Evolutionary conservation across 2,329 filamentous ascomycete genomes (phyloP).

Genomic region (Aureobasidium sp.): DNA sequence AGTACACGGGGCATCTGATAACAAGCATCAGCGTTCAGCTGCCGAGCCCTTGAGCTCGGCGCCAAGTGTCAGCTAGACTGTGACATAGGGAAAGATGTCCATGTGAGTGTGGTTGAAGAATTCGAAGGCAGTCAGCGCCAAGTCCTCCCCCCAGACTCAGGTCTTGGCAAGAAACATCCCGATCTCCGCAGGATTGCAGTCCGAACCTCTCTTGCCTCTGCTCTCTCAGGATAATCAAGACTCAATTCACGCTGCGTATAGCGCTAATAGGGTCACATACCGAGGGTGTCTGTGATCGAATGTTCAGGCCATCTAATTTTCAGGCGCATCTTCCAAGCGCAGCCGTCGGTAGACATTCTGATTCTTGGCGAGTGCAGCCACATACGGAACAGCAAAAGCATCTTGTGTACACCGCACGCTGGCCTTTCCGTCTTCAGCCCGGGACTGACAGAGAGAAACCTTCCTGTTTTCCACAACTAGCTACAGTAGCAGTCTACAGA

Average conservation of each 20-base stretch:
- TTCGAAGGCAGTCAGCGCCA: not conserved
- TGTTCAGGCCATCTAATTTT: too few relatives aligned
- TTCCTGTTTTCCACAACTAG: not conserved
- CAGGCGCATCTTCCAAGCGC: too few relatives aligned
- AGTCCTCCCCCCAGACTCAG: not conserved
- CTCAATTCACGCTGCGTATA: fast-evolving
- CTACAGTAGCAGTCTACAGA: not conserved
- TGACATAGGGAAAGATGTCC: not conserved
- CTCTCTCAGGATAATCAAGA: not conserved
- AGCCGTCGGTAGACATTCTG: not conserved
- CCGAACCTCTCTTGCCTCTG: not conserved
- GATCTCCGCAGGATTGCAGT: not conserved
- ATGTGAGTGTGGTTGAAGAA: not conserved
- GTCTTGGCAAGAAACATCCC: not conserved
- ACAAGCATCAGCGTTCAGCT: not conserved
- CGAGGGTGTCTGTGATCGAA: too few relatives aligned
- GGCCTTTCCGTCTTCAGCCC: not conserved
- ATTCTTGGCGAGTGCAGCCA: constrained; percentile 2
- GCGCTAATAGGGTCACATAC: too few relatives aligned
- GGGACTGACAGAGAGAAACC: not conserved
- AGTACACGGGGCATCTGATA: not conserved
- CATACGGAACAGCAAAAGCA: not conserved
- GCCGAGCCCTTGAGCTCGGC: not conserved
- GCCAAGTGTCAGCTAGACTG: not conserved
- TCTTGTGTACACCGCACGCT: not conserved